Evolutionary conservation across 2,329 filamentous ascomycete genomes (phyloP), one percentile per base, ranked within the genome.

Genomic region (Colletotrichum euphorbiae): DNA sequence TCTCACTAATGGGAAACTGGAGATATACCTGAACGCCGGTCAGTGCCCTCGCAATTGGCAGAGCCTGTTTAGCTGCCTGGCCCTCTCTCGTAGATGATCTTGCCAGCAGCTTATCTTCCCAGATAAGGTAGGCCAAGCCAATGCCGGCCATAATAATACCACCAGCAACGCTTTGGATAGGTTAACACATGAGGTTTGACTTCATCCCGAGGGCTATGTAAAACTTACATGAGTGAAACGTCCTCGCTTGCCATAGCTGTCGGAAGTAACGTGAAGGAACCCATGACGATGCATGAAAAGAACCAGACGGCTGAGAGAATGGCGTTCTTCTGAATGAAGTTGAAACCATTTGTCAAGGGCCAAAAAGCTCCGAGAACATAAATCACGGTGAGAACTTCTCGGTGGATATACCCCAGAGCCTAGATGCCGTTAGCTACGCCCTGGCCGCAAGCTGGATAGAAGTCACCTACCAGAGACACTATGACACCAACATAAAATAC

Each of bases 331-430:
- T 81, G 84, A 8, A 98, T 72, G 74, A 99, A 98, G 0, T 84
- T 83, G 28, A 85, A 74, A 0, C 96, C 95, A 72, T 96, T 92
- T 0, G 89, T 83, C 0, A 86, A 72, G 0, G 96, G 96, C 92
- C 94, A 99, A 48, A 92, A 83, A 1, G 90, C 87, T 3, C 89
- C 94, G 3, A 94, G 72, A 28, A 94, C 74, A 75, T 94, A 99
- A 63, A 95, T 88, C 1, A 88, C 81, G 0, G 95, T 97, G 73
- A 97, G 91, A 24, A 98, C 89, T 75, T 97, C 91, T 45, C 96
- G 90, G 73, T 95, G 87, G 64, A 97, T 97, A 77, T 99, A 99
- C 57, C 93, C 94, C 80, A 97, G 84, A 21, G 96, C 94, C 93
- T 96, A 63, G 28, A n/a, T 24, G 4, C 2, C 28, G 55, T 77